Evolutionary conservation across 306 rosid species (phyloP), one percentile per base, ranked within the genome.

Genomic region (Purshia tridentata): DNA sequence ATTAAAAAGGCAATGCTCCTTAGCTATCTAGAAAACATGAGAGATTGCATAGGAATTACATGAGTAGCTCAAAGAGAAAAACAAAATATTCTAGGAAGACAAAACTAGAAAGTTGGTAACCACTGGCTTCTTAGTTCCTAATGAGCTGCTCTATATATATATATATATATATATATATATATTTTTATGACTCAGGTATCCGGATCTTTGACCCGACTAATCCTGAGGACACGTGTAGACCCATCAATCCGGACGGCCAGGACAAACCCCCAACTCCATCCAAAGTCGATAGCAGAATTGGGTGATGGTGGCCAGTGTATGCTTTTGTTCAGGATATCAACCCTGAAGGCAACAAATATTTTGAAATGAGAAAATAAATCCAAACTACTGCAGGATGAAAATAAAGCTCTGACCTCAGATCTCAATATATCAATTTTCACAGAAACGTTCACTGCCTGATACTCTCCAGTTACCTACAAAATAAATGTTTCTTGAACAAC

Each of bases 391-490:
- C 74, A 47, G 29, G 16, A 59, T 63, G 20, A 52, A 49, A 80
- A 72, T 54, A 64, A 56, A 77, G 65, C 57, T 67, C 85, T 81
- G 67, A 88, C 91, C 88, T 86, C 98, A 55, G 88, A 81, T 84
- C 92, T 87, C 85, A 81, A 79, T 76, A 86, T 50, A 72, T 87
- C 91, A 69, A 82, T 52, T 76, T 90, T 91, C 67, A 94, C 96
- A 67, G 97, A 94, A 85, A 94, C 97, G 16, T 94, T 94, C 74
- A 94, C 99, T 10, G 99, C 94, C 82, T 84, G 97, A 85, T 89
- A 94, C 81, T 91, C 99, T 78, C 89, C 92, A 74, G 96, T 86
- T 55, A 90, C 99, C 99, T 94, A 80, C 77, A 87, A 84, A 84
- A 81, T 5, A 81, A 70, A 80, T 48, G 61, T 67, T 53, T 69